A percentile compares a stretch with the other conserved stretches of the same genome.
phyloP scores from a whole-genome alignment of 495 filamentous ascomycete genomes.

The Achaetomiella virescens region DNA sequence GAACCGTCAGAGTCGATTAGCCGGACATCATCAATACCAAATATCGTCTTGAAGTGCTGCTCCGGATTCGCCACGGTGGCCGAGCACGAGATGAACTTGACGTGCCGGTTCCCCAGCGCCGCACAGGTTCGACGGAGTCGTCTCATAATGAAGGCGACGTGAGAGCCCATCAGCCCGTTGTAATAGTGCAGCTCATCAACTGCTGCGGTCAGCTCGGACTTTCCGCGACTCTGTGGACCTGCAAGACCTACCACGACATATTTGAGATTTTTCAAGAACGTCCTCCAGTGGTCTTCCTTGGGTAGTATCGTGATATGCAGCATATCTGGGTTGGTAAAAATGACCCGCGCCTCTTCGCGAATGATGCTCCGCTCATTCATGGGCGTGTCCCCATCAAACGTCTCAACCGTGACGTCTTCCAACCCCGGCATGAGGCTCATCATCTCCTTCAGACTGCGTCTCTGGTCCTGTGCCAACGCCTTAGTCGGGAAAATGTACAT shows the following conservation, averaged over 20 bases:
- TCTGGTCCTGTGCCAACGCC: slow-evolving; percentile 92
- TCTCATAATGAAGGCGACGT: slow-evolving; percentile 93
- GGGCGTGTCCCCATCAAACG: slow-evolving; percentile 92
- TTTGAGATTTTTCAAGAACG: slow-evolving; percentile 79
- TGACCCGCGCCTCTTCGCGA: slow-evolving; percentile 82
- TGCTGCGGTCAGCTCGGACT: neutral
- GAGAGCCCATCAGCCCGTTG: slow-evolving; percentile 88
- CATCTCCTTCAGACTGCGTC: slow-evolving; percentile 78
- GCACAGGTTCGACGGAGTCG: slow-evolving; percentile 83
- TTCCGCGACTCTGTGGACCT: fast-evolving
- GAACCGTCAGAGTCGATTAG: slow-evolving; percentile 89
- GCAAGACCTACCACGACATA: slow-evolving; percentile 68
- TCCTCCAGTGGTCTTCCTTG: slow-evolving; percentile 83
- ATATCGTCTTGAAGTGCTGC: slow-evolving; percentile 87
- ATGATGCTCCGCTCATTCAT: slow-evolving; percentile 72
- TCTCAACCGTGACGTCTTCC: slow-evolving; percentile 75
- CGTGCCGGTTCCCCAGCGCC: slow-evolving; percentile 78
- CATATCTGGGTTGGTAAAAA: slow-evolving; percentile 99
- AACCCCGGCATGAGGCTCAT: slow-evolving; percentile 71
- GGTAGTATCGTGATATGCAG: slow-evolving; percentile 91
- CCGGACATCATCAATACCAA: slow-evolving; percentile 72
- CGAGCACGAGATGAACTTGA: slow-evolving; percentile 95
- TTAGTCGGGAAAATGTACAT: slow-evolving; percentile 99
- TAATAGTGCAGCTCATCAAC: slow-evolving; percentile 92
- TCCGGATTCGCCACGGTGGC: slow-evolving; percentile 94